Evolutionary conservation across 805 yeast genomes (phyloP).

Genomic region (Cyberlindnera euphorbiiphila): DNA sequence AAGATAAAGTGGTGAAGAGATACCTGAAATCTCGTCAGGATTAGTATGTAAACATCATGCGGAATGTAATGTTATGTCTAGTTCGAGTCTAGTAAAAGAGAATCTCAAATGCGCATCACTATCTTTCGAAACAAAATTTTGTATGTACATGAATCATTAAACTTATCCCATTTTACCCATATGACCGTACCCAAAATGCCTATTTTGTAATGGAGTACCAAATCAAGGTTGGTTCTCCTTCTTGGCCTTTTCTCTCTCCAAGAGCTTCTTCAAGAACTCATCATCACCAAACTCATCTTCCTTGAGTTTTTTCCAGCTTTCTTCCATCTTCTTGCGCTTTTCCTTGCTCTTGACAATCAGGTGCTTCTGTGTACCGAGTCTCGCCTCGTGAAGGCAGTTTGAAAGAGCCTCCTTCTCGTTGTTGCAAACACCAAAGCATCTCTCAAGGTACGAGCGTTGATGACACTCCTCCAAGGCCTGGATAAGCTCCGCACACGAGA

Average conservation of each 20-base stretch:
- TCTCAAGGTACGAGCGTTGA: constrained; percentile 56
- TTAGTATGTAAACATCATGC: constrained; percentile 31
- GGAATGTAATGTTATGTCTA: constrained; percentile 1
- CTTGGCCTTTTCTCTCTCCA: constrained; percentile 49
- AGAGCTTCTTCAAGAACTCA: constrained; percentile 59
- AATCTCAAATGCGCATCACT: no score
- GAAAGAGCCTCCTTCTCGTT: constrained; percentile 75
- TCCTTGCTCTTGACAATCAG: constrained; percentile 48
- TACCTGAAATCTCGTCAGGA: constrained; percentile 94
- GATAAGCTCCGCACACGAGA: constrained; percentile 72
- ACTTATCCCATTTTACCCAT: no score
- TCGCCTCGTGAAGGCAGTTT: constrained; percentile 74
- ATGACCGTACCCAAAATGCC: no score
- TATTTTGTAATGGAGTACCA: no score
- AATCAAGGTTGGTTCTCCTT: constrained; percentile 26
- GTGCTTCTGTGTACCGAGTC: constrained; percentile 58
- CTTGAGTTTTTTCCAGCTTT: constrained; percentile 55
- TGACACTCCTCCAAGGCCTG: constrained; percentile 91
- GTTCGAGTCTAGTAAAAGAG: no score
- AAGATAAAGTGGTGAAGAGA: constrained; percentile 86
- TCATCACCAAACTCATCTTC: constrained; percentile 83
- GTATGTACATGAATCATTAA: constrained; percentile 5
- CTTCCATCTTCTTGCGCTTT: constrained; percentile 50
- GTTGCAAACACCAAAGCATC: constrained; percentile 82
- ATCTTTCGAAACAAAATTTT: no score